Conservation (phyloP, 2,329 filamentous ascomycete species). For the Apiospora sp. region DNA sequence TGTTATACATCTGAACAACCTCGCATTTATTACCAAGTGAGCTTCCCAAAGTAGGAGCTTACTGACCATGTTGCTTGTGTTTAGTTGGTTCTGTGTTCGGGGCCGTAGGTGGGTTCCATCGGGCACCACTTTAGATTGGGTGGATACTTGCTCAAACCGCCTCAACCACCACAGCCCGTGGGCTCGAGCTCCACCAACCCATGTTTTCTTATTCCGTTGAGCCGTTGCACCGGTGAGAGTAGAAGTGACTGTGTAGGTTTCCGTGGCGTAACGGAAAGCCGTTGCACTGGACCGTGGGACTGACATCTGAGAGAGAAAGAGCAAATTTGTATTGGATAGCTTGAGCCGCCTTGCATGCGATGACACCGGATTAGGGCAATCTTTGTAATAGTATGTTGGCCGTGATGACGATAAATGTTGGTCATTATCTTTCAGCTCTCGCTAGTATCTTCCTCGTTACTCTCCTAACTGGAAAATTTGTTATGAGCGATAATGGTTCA, state of each 20-base stretch:
- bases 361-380: not conserved
- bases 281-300: not conserved
- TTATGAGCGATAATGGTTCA: too few relatives aligned
- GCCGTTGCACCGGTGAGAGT: not conserved
- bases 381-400: too few relatives aligned
- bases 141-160: constrained; percentile 4
- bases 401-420: too few relatives aligned
- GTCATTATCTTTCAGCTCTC: too few relatives aligned
- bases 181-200: not conserved
- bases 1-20: too few relatives aligned
- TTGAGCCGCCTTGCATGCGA: not conserved
- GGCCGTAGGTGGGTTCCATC: not conserved
- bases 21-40: too few relatives aligned
- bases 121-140: not conserved
- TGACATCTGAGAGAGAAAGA: not conserved
- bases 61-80: not conserved
- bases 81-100: not conserved
- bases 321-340: not conserved
- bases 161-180: not conserved
- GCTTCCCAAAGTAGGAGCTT: too few relatives aligned
- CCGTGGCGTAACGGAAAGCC: not conserved
- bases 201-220: not conserved
- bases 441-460: too few relatives aligned
- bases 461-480: too few relatives aligned
- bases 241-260: not conserved